These are phyloP conservation scores for Auricularia cornea DNA, from an alignment of 768 basidiomycete genomes.

Conservation along the genomic window DNA sequence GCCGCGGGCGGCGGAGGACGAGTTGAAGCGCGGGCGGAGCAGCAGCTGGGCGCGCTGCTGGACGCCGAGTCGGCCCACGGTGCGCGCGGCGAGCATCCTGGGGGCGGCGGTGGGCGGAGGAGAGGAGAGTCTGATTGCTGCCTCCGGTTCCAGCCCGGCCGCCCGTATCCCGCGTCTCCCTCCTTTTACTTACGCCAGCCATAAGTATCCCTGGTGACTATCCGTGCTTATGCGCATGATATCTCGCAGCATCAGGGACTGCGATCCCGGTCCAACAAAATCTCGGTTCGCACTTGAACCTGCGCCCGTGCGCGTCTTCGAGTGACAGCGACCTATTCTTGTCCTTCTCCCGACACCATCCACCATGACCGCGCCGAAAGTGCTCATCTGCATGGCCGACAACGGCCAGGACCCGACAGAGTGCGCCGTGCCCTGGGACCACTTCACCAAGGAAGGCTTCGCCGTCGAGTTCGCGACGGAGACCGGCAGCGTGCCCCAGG, in stretches of 20 bases:
- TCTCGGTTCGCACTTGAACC: too few relatives aligned
- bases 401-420: constrained; percentile 7
- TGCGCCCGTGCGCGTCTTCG: too few relatives aligned
- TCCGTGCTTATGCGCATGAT: too few relatives aligned
- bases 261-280: too few relatives aligned
- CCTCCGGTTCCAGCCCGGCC: too few relatives aligned
- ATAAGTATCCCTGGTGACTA: too few relatives aligned
- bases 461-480: constrained; percentile 4
- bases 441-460: background rate
- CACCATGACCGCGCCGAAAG: background rate
- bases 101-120: too few relatives aligned
- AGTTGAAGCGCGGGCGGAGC: background rate
- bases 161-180: too few relatives aligned
- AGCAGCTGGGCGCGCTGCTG: background rate
- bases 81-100: background rate
- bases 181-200: too few relatives aligned
- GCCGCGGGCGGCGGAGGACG: constrained; percentile 3
- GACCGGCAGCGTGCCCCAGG: background rate
- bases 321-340: too few relatives aligned
- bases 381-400: constrained; percentile 5
- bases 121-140: too few relatives aligned
- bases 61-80: background rate
- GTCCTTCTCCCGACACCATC: background rate
- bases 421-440: background rate
- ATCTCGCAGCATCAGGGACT: too few relatives aligned